phyloP scores from a whole-genome alignment of 192 early-diverging fungal genomes.

The Ambispora gerdemannii region DNA sequence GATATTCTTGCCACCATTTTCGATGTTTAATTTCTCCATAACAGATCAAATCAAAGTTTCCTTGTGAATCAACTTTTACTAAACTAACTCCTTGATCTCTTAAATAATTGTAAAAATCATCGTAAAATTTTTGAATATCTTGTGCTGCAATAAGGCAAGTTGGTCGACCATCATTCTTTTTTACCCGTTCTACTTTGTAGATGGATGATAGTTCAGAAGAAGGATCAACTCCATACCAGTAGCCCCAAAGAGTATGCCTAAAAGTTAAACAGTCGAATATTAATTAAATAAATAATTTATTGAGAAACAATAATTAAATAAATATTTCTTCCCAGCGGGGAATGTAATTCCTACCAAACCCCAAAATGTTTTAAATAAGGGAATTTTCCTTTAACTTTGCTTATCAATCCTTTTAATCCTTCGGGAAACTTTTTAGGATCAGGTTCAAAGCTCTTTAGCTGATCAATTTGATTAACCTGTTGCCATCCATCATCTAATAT shows the following conservation, averaged over 20 bases:
- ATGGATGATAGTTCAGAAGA: slow-evolving; percentile 28
- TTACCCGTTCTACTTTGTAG: slow-evolving; percentile 34
- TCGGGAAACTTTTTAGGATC: slow-evolving; percentile 43
- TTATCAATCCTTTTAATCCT: slow-evolving; percentile 39
- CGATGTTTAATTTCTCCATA: slow-evolving; percentile 1
- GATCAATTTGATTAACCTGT: slow-evolving; percentile 24
- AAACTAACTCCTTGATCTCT: slow-evolving; percentile 44
- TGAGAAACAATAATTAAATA: background rate
- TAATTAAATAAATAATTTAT: slow-evolving; percentile 1
- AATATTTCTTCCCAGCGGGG: background rate
- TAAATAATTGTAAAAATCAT: slow-evolving; percentile 52
- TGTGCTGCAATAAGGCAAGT: slow-evolving; percentile 33
- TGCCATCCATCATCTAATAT: slow-evolving; percentile 61
- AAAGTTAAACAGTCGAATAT: too few species aligned
- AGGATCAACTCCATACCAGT: slow-evolving; percentile 53
- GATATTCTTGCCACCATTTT: slow-evolving; percentile 40
- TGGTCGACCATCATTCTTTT: slow-evolving; percentile 22
- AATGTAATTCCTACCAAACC: slow-evolving; percentile 45
- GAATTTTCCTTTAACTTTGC: slow-evolving; percentile 16
- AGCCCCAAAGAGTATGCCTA: slow-evolving; percentile 50
- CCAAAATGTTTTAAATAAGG: slow-evolving; percentile 45
- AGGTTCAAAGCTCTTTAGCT: slow-evolving; percentile 38
- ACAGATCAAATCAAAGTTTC: slow-evolving; percentile 44
- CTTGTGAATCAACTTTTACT: slow-evolving; percentile 58
- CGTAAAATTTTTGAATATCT: slow-evolving; percentile 41